phyloP scores from a whole-genome alignment of 140 eudicot genomes.

The Flaveria floridana region DNA sequence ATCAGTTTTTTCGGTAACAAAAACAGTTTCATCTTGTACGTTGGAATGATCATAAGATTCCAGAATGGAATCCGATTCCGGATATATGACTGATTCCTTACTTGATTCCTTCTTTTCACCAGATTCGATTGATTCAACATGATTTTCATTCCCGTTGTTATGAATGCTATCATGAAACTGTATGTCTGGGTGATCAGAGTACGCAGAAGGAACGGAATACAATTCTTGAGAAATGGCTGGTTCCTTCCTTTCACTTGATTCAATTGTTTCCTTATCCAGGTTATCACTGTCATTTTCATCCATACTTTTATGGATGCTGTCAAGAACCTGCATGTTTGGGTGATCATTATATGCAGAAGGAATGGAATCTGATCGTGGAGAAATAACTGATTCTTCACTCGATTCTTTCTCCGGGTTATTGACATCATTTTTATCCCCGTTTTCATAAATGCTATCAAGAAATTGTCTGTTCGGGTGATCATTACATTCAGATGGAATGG shows the following conservation, averaged over 20 bases:
- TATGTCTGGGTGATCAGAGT: slow-evolving; percentile 6
- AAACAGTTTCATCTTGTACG: slow-evolving; percentile 28
- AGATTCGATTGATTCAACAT: not conserved
- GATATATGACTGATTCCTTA: slow-evolving; percentile 16
- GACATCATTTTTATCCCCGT: slow-evolving; percentile 18
- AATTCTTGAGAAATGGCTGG: slow-evolving; percentile 16
- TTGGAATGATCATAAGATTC: slow-evolving; percentile 1
- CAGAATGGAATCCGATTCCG: not conserved
- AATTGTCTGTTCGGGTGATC: slow-evolving; percentile 6
- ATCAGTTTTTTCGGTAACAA: slow-evolving; percentile 21
- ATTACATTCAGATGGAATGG: slow-evolving; percentile 24
- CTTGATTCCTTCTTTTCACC: slow-evolving; percentile 18
- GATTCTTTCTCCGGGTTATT: slow-evolving; percentile 1
- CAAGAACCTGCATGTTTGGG: slow-evolving; percentile 4
- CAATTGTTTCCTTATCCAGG: not conserved
- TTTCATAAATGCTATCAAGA: slow-evolving; percentile 5
- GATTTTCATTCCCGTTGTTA: slow-evolving; percentile 13
- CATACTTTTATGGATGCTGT: not conserved
- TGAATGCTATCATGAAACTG: slow-evolving; percentile 18
- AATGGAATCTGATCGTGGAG: slow-evolving; percentile 4
- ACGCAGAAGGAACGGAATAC: slow-evolving; percentile 25
- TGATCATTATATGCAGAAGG: slow-evolving; percentile 14
- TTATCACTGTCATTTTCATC: not conserved
- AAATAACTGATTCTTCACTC: slow-evolving; percentile 3
- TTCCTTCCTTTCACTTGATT: slow-evolving; percentile 29